Evolutionary conservation across 129 eudicot genomes (phyloP), one percentile per base, ranked within the genome.

Genomic region (Centrapalus pauciflorus): DNA sequence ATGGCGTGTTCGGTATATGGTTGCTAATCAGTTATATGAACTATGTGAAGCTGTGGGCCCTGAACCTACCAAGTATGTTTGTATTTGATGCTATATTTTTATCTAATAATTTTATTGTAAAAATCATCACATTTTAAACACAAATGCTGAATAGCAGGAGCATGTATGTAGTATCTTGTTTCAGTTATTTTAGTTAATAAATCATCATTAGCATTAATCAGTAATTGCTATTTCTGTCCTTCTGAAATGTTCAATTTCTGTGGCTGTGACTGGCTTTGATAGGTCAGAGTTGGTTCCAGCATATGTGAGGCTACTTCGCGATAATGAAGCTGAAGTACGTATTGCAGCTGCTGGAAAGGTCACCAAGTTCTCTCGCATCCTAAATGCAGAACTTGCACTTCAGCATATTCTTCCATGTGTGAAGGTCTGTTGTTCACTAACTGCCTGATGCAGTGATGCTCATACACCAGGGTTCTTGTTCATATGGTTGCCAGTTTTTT

Each of bases 311-410:
- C 77, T 91, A 45, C 96, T 91, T 69, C 79, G 97, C 37, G 97
- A 91, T 75, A 91, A 91, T 29, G 97, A 90, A 81, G 97, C 97
- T 74, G 97, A 91, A 87, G 96, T 91, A 25, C 93, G 97, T 16
- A 91, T 91, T 51, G 97, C 97, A 49, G 97, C 97, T 80, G 96
- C 97, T 57, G 97, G 97, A 54, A 91, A 91, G 69, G 97, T 91
- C 28, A 87, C 94, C 50, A 87, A 91, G 46, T 91, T 91, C 58
- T 91, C 90, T 49, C 79, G 93, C 48, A 91, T 91, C 69, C 79
- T 91, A 69, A 84, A 72, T 56, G 82, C 94, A 0, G 96, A 91
- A 72, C 90, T 87, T 80, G 90, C 97, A 58, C 79, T 87, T 66
- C 93, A 87, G 73, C 96, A 87, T 69, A 87, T 90, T 75, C 90